Evolutionary conservation across 108 stramenopile species (phyloP).

Genomic region (Fragilariopsis cylindrus): DNA sequence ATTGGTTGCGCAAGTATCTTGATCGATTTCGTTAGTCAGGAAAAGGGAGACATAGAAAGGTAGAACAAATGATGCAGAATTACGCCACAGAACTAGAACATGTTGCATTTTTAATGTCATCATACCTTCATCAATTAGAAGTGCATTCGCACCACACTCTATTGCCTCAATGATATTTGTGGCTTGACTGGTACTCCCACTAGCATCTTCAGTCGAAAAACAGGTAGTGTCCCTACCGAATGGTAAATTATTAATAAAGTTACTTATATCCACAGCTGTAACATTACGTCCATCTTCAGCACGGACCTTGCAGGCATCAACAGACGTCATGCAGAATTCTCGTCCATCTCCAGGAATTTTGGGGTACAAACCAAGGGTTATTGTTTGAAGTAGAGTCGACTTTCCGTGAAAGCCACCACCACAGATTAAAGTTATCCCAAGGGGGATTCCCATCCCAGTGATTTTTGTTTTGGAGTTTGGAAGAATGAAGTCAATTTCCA

Average conservation of each 20-base stretch:
- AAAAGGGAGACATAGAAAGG: neutral
- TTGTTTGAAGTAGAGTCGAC: conserved; percentile 85
- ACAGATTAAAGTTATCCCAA: conserved; percentile 90
- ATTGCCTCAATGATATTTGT: conserved; percentile 86
- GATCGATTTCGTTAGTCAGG: neutral
- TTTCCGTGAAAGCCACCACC: conserved; percentile 98
- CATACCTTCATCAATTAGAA: conserved; percentile 85
- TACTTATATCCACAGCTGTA: conserved; percentile 80
- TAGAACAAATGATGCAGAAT: neutral
- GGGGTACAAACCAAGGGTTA: conserved; percentile 87
- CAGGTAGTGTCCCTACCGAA: conserved; percentile 51
- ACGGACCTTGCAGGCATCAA: conserved; percentile 81
- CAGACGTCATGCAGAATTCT: conserved; percentile 80
- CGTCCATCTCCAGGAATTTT: conserved; percentile 91
- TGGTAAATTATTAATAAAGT: conserved; percentile 93
- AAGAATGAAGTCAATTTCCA: conserved; percentile 31
- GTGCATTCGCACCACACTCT: conserved; percentile 76
- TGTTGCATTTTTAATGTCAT: neutral
- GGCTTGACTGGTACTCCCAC: conserved; percentile 92
- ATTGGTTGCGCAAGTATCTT: conserved; percentile 93
- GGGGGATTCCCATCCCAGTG: conserved; percentile 83
- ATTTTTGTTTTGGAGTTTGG: conserved; percentile 48
- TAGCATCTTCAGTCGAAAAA: conserved; percentile 87
- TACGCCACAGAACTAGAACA: neutral
- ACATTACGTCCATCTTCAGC: conserved; percentile 96